Base-by-base conservation (phyloP, 2,329 filamentous ascomycete genomes). In the Neurospora crassa region DNA sequence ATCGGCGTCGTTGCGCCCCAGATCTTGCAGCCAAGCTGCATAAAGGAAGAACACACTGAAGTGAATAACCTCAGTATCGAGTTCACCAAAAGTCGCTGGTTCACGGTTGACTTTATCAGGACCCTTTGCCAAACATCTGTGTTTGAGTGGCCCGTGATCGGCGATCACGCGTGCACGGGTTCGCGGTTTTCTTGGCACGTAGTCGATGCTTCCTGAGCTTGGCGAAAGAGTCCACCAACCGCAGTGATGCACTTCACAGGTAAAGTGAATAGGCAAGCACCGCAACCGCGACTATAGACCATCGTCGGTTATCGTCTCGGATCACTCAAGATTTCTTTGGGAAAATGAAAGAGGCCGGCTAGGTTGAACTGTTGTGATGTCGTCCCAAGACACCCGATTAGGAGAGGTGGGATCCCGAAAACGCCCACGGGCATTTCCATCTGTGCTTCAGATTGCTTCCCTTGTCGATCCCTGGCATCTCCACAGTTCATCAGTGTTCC, bases 401-500 rank as follows among this genome's bases (percentile, higher is more conserved):
- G 53, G 53, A 63, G 53, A 63, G 53, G 53, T 63, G 53, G 53
- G 53, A 63, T 63, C 24, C 53, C 53, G 53, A 34, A 63, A 63
- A 63, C 24, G 53, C 53, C 53, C 53, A 63, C 53, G 53, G 53
- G 53, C 53, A 63, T 63, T 63, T 63, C 47, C 53, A 63, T 63
- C 53, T 63, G 53, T 63, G 53, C 53, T 63, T 63, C 53, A 18
- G 53, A 63, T 63, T 63, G 53, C 53, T 29, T 29, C 29, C 29
- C 29, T 63, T 63, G 53, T 63, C 53, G 53, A 63, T 63, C 53
- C 24, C 53, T 63, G 53, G 53, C 53, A 63, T 63, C 53, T 63
- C 53, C 53, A 63, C 53, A 63, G 53, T 63, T 63, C 53, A 63
- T 63, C 53, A 63, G 53, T 63, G 53, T 63, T 63, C 53, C 53